Conservation (phyloP, 441 rosid species). For the Gossypium davidsonii region DNA sequence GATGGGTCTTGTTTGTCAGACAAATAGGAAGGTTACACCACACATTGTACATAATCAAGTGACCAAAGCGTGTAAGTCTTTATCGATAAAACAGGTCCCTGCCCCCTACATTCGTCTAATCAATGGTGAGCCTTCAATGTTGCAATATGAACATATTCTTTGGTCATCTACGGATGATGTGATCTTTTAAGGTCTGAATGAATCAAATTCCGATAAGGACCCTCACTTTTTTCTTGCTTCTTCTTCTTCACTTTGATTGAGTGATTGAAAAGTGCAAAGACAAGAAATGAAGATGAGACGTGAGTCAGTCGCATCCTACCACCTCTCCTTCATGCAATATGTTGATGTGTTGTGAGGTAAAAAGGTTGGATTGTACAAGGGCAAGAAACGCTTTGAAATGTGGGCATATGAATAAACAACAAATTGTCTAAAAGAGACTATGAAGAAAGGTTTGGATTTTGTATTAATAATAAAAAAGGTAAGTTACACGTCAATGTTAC, state of each 20-base stretch:
- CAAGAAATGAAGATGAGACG: background rate
- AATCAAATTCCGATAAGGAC: conserved; percentile 16
- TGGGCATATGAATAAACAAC: background rate
- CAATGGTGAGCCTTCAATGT: background rate
- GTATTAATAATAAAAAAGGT: background rate
- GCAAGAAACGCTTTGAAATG: background rate
- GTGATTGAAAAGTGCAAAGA: background rate
- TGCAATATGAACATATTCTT: conserved; percentile 9
- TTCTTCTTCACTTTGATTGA: background rate
- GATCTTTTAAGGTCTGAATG: background rate
- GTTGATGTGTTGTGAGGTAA: background rate
- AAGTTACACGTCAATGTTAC: too few relatives aligned
- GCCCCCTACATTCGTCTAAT: background rate
- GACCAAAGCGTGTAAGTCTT: background rate
- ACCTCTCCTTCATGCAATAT: background rate
- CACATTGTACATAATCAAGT: background rate
- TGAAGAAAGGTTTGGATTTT: background rate
- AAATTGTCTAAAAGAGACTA: background rate
- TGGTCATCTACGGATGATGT: background rate
- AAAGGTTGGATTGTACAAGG: background rate
- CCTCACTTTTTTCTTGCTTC: conserved; percentile 3
- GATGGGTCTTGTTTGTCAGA: background rate
- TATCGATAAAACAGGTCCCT: background rate
- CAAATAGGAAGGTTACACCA: background rate
- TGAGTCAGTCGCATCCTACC: background rate